phyloP scores from a whole-genome alignment of 352 stramenopile species.

The Pythium monospermum region DNA sequence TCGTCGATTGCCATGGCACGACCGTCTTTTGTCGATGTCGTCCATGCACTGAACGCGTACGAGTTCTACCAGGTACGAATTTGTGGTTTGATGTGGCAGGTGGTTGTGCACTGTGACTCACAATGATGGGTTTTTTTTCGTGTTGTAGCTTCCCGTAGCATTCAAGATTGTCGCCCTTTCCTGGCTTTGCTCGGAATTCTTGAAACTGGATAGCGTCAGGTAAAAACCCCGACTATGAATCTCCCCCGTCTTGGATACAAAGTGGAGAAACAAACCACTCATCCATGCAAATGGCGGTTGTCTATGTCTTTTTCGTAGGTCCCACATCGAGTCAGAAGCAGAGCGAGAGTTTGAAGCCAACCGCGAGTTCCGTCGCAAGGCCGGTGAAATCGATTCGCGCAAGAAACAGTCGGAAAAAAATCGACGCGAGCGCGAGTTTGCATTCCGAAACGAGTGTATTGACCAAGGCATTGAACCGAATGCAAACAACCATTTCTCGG shows the following conservation, averaged over 20 bases:
- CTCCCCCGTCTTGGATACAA: no score
- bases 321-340: slow-evolving; percentile 26
- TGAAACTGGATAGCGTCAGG: slow-evolving; percentile 27
- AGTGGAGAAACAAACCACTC: no score
- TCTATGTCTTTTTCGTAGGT: slow-evolving; percentile 9
- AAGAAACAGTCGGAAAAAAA: slow-evolving; percentile 24
- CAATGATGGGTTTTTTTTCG: not conserved
- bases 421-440: slow-evolving; percentile 23
- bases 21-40: slow-evolving; percentile 47
- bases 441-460: slow-evolving; percentile 28
- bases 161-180: slow-evolving; percentile 27
- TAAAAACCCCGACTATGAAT: no score
- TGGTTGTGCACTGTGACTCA: not conserved
- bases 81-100: not conserved
- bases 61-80: slow-evolving; percentile 59
- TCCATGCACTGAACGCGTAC: slow-evolving; percentile 60
- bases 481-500: slow-evolving; percentile 35
- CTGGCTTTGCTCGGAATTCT: slow-evolving; percentile 26
- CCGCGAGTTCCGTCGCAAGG: slow-evolving; percentile 25
- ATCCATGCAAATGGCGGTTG: no score
- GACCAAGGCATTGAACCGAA: slow-evolving; percentile 32
- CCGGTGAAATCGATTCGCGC: slow-evolving; percentile 22
- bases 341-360: slow-evolving; percentile 29
- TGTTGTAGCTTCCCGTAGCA: slow-evolving; percentile 23
- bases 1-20: slow-evolving; percentile 21